These are phyloP conservation scores for Skeletonema grethae DNA, from an alignment of 108 stramenopile species.

Conservation along the genomic window DNA sequence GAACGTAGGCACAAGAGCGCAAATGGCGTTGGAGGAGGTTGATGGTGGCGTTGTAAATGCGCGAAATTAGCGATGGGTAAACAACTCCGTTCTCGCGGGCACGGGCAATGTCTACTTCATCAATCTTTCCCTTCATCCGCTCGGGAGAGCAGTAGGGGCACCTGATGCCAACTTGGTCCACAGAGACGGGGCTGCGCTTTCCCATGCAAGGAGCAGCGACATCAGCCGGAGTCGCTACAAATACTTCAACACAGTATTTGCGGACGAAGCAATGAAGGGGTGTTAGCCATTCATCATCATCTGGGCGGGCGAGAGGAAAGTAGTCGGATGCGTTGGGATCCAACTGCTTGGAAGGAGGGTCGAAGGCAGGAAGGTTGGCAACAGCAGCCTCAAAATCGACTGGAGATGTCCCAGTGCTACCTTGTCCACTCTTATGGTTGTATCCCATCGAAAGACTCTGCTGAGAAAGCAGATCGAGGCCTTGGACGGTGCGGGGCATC, in stretches of 20 bases:
- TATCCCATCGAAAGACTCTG: conserved; percentile 2
- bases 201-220: conserved; percentile 81
- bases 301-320: conserved; percentile 64
- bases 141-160: conserved; percentile 77
- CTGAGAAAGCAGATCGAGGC: conserved; percentile 3
- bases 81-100: conserved; percentile 44
- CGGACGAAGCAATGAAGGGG: conserved; percentile 88
- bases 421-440: not conserved
- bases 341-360: conserved; percentile 4
- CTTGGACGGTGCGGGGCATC: conserved; percentile 7
- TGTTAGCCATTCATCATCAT: conserved; percentile 81
- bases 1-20: conserved; percentile 64
- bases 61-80: conserved; percentile 51
- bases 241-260: conserved; percentile 74
- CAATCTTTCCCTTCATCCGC: conserved; percentile 11
- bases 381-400: conserved; percentile 21
- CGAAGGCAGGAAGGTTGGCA: conserved; percentile 18
- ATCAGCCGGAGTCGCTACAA: conserved; percentile 68
- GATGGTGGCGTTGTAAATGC: conserved; percentile 85
- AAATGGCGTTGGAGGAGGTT: conserved; percentile 82
- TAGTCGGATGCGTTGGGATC: conserved; percentile 23
- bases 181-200: conserved; percentile 73
- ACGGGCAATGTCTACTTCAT: conserved; percentile 18
- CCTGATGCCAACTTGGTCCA: conserved; percentile 86
- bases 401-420: not conserved